A percentile compares a stretch with the other conserved stretches of the same genome.
These are phyloP conservation scores for Aspergillus ellipticus DNA, from an alignment of 495 filamentous ascomycete genomes.

Conservation along the genomic window DNA sequence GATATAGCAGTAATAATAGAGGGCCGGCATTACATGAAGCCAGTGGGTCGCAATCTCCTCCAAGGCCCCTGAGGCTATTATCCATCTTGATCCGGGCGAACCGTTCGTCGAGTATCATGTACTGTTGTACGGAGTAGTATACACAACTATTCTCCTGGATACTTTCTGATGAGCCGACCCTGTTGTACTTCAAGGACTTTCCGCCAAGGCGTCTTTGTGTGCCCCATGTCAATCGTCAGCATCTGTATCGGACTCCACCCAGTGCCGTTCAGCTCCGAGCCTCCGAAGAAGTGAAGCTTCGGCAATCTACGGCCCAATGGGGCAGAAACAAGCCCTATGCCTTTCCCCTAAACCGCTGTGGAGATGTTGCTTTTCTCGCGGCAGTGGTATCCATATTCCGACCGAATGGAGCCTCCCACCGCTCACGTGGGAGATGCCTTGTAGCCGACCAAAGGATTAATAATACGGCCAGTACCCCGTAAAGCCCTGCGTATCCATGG, in stretches of 20 bases:
- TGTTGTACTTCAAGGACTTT: too few relatives aligned
- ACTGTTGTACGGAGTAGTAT: too few relatives aligned
- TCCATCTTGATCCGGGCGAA: too few relatives aligned
- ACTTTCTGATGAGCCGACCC: too few relatives aligned
- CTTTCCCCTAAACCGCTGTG: not conserved
- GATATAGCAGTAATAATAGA: too few relatives aligned
- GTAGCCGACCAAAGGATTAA: not conserved
- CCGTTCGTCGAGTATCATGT: too few relatives aligned
- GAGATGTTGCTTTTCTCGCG: not conserved
- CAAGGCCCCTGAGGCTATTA: too few relatives aligned
- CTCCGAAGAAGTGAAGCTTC: not conserved
- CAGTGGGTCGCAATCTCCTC: too few relatives aligned
- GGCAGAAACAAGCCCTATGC: not conserved
- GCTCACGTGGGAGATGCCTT: not conserved
- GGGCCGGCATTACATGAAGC: too few relatives aligned
- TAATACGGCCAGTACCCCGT: not conserved
- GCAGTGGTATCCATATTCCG: not conserved
- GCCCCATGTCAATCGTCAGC: too few relatives aligned
- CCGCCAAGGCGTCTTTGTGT: too few relatives aligned
- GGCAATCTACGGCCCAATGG: not conserved
- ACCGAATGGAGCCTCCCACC: not conserved
- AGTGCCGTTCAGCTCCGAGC: not conserved
- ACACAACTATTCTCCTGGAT: too few relatives aligned
- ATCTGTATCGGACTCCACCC: not conserved
- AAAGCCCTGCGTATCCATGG: not conserved